Conservation (phyloP, 805 yeast genomes). For the Candida sanyiensis region DNA sequence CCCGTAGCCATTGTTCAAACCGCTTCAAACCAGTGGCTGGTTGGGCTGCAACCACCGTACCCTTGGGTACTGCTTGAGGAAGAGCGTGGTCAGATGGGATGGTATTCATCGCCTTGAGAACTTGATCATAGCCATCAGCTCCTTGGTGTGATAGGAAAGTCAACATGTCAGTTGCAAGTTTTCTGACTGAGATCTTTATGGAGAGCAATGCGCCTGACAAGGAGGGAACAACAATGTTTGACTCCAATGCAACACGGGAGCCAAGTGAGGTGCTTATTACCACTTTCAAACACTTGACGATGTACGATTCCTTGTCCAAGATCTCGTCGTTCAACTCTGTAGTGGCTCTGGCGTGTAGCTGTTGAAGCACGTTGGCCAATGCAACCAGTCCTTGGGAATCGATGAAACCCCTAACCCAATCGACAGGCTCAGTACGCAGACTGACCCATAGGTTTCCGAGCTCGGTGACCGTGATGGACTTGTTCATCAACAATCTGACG, state of each 20-base stretch:
- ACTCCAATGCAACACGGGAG: conserved; percentile 48
- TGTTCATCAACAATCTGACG: conserved; percentile 67
- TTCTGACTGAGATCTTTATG: conserved; percentile 68
- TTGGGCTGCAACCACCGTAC: conserved; percentile 25
- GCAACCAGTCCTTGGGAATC: conserved; percentile 77
- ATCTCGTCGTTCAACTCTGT: conserved; percentile 33
- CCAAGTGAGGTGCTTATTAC: conserved; percentile 60
- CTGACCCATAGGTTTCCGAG: conserved; percentile 86
- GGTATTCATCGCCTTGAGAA: conserved; percentile 34
- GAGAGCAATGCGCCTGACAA: conserved; percentile 71
- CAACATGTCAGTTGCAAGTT: conserved; percentile 73
- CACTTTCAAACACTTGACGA: conserved; percentile 74
- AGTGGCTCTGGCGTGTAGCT: conserved; percentile 32
- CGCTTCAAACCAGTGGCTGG: conserved; percentile 33
- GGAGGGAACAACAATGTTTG: conserved; percentile 46
- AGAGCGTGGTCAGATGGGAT: conserved; percentile 27
- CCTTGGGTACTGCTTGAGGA: conserved; percentile 30
- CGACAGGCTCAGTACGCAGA: conserved; percentile 78
- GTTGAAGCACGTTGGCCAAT: conserved; percentile 59
- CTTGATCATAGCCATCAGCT: conserved; percentile 49
- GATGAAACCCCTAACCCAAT: conserved; percentile 79
- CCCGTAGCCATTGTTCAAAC: conserved; percentile 66
- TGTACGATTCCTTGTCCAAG: conserved; percentile 65
- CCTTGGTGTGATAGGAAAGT: conserved; percentile 46
- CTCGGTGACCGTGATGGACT: conserved; percentile 60